Evolutionary conservation across 768 basidiomycete species (phyloP), one percentile per base, ranked within the genome.

Genomic region (Tubosaeta sp.): DNA sequence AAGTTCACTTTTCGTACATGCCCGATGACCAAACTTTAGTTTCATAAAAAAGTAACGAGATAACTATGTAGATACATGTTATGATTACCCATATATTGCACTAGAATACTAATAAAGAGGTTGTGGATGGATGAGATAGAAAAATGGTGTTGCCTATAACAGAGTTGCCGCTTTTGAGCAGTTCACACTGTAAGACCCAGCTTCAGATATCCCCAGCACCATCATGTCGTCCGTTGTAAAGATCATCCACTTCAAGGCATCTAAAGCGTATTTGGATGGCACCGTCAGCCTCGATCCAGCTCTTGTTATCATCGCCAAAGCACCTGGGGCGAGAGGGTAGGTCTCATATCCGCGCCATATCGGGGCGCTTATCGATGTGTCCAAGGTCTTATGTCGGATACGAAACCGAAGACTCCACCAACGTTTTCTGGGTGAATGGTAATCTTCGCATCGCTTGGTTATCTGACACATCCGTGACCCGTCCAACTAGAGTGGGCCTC

Each of bases 351-450:
- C 6, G 13, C 10, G 16, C 29, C 12, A 11, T 21, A 56, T 48
- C 44, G 18, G 19, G 11, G 13, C 16, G 44, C 46, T 60, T 38
- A 46, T 62, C 32, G 36, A 29, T 25, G 46, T 43, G 43, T 43
- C 22, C 43, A 57, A 68, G 67, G 39, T 56, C 61, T 51, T 69
- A 69, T 51, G 44, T 61, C 12, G 67, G 67, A 25, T 60, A 59
- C 47, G 42, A 70, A 54, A 59, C 52, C 9, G 67, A 68, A 48
- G 69, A 70, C 35, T 19, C 46, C 14, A 29, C 52, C 0, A 27
- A 58, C 16, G 25, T 70, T 31, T 68, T 68, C 63, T 61, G 57
- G 55, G 67, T 68, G 36, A 57, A 52, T 22, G 56, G 58, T 59
- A 52, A 21, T 10, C 6, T 39, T 25, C 44, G 44, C 21, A 44